Base-by-base conservation (phyloP, 2,329 filamentous ascomycete species). In the Pestalotiopsis sp. region DNA sequence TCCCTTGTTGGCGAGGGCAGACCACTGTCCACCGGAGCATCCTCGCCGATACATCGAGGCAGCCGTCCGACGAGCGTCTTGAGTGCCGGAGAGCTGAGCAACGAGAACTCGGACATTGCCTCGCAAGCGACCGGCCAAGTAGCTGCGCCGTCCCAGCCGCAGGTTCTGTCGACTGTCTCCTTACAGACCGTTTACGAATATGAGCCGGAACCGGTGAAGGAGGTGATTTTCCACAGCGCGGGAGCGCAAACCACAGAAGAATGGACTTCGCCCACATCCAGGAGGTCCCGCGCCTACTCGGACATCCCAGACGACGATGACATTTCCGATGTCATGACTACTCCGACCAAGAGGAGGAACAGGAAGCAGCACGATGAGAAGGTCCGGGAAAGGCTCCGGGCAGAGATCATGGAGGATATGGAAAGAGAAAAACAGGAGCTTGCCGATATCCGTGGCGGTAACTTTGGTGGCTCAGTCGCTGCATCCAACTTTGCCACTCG, bases 171-270 rank as follows among this genome's bases (percentile, higher is more conserved):
- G 7, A 92, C 94, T 1, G 90, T 89, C 12, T 87, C 92, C 7
- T 85, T 94, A 66, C 90, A 91, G 20, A 94, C 93, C 41, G 88
- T 96, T 70, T 94, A 92, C 81, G 95, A 97, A 80, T 92, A 90
- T 72, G 90, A 92, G 1, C 92, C 93, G 1, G 91, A 90, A 23
- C 90, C 92, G 41, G 89, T 91, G 67, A 89, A 92, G 72, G 96
- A 99, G 80, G 86, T 97, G 69, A 94, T 97, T 77, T 97, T 94
- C 66, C 99, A 99, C 85, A 98, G 93, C 86, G 98, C 98, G 83
- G 95, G 91, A 68, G 94, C 98, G 25, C 97, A 99, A 81, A 98
- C 96, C 17, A 90, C 92, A 25, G 92, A 94, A 75, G 90, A 91
- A 71, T 93, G 93, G 89, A 84, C 86, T 20, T 83, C 85, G 4